Base-by-base conservation (phyloP, 2,329 filamentous ascomycete species). In the Fusarium anguioides region DNA sequence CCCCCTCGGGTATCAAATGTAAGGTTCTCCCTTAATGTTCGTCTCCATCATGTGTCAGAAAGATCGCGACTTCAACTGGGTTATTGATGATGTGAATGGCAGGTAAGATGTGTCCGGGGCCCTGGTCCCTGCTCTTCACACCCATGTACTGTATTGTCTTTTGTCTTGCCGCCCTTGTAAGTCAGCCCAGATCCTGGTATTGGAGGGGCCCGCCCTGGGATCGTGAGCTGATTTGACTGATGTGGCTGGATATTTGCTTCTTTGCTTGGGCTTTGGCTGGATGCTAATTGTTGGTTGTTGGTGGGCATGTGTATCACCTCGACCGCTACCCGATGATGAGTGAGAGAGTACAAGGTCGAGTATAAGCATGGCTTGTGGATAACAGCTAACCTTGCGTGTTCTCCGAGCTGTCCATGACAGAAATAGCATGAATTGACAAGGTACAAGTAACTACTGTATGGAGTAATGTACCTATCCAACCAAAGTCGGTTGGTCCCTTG, bases 201-300 rank as follows among this genome's bases (percentile, higher is more conserved):
- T 39, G 33, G 36, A 44, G 52, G 55, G 65, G 45, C 53, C 68
- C 58, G 55, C 52, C 51, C 24, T 62, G 41, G 48, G 50, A 53
- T 57, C 62, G 55, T 66, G 59, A 69, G 63, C 64, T 64, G 52
- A 71, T 66, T 64, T 64, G 62, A 67, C 52, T 48, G 52, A 60
- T 44, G 42, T 50, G 51, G 44, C 37, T 47, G 60, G 47, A 53
- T 59, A 50, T 59, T 61, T 69, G 53, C 50, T 68, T 58, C 51
- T 68, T 64, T 68, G 48, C 56, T 54, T 62, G 47, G 53, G 31
- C 42, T 20, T 65, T 55, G 35, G 20, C 26, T 33, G 58, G 36
- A 55, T 55, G 48, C 45, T 54, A 60, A n/a, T 63, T 53, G 46
- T 54, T 31, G 35, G 31, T 54, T 59, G 58, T 54, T 67, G 58